These are phyloP conservation scores for Capsella rubella DNA, from an alignment of 441 rosid genomes.

Conservation along the genomic window DNA sequence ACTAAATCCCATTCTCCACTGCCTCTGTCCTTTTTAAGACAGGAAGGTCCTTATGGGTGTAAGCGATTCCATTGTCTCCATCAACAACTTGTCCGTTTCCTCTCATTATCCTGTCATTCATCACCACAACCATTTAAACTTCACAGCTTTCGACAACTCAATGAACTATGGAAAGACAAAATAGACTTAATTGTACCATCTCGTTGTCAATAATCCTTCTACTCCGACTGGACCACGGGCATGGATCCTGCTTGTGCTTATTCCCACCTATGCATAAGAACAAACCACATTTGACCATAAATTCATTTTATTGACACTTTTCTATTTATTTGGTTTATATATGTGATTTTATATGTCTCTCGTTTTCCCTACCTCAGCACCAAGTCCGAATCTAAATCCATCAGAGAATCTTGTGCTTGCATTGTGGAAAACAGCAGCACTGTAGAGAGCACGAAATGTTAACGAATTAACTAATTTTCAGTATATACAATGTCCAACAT, in stretches of 20 bases:
- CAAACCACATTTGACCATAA: background rate
- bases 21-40: constrained; percentile 34
- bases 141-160: constrained; percentile 15
- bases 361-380: constrained; percentile 88
- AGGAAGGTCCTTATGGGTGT: constrained; percentile 75
- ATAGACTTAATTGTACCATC: constrained; percentile 64
- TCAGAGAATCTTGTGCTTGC: constrained; percentile 97
- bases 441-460: constrained; percentile 40
- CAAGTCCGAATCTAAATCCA: constrained; percentile 95
- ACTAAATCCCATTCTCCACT: constrained; percentile 38
- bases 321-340: background rate
- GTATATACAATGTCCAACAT: constrained; percentile 9
- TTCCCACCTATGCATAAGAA: constrained; percentile 76
- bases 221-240: constrained; percentile 99
- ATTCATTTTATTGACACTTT: constrained; percentile 15
- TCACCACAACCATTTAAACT: constrained; percentile 33
- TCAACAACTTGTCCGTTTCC: constrained; percentile 93
- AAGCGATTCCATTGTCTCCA: constrained; percentile 80
- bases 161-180: background rate
- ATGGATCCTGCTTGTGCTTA: constrained; percentile 96
- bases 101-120: constrained; percentile 80
- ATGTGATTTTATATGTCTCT: constrained; percentile 13
- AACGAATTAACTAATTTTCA: background rate
- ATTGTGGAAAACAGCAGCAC: constrained; percentile 99
- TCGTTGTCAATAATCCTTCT: constrained; percentile 90